phyloP scores from a whole-genome alignment of 2,329 filamentous ascomycete genomes.

The Colletotrichum destructivum region DNA sequence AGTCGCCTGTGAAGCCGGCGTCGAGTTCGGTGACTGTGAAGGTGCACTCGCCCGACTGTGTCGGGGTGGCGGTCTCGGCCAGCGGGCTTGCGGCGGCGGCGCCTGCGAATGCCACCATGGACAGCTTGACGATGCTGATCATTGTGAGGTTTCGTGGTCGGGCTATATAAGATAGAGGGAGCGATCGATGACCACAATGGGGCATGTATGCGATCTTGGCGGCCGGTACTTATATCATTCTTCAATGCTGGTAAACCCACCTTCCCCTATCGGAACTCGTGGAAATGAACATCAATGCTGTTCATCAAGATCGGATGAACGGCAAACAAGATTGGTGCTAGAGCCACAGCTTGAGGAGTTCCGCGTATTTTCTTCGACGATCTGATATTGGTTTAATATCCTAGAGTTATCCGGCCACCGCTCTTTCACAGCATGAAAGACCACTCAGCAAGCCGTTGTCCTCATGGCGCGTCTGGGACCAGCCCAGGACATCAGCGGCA shows the following conservation, averaged over 20 bases:
- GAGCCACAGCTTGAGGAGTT: not conserved
- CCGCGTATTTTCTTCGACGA: no score
- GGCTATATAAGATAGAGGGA: not conserved
- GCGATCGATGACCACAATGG: not conserved
- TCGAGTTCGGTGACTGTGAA: constrained; percentile 8
- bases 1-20: constrained; percentile 33
- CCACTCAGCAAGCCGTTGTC: no score
- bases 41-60: constrained; percentile 8
- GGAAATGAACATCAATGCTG: not conserved
- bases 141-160: not conserved
- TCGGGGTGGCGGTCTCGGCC: not conserved
- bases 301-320: constrained; percentile 20
- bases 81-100: not conserved
- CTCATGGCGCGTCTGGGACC: no score
- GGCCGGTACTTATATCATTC: not conserved
- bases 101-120: not conserved
- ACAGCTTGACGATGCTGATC: not conserved
- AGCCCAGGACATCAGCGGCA: not conserved
- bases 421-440: not conserved
- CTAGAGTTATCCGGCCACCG: not conserved
- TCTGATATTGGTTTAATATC: not conserved
- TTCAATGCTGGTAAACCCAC: no score
- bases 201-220: not conserved
- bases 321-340: constrained; percentile 5
- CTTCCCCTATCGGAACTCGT: not conserved